phyloP scores from a whole-genome alignment of 768 basidiomycete genomes.

The Lentinula edodes region DNA sequence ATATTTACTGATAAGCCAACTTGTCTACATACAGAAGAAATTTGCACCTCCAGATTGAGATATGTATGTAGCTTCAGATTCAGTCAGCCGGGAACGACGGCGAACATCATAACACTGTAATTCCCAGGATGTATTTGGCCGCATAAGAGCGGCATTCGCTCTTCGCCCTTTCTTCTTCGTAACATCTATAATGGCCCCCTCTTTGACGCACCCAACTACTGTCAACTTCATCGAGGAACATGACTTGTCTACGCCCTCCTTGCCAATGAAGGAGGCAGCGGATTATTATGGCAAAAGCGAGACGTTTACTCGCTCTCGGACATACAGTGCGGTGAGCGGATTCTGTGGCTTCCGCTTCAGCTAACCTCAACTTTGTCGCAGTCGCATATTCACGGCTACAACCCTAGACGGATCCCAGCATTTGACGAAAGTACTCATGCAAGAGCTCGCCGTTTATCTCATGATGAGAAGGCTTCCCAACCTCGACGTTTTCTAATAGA shows the following conservation, averaged over 20 bases:
- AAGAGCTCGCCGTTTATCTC: conserved; percentile 78
- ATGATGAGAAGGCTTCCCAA: conserved; percentile 82
- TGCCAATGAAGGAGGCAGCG: conserved; percentile 46
- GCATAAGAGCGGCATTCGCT: not conserved
- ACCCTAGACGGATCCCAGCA: conserved; percentile 61
- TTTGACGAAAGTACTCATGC: conserved; percentile 76
- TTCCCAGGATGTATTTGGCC: not conserved
- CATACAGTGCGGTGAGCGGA: conserved; percentile 75
- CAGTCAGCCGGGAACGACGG: not conserved
- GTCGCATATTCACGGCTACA: conserved; percentile 71
- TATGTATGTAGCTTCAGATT: not conserved
- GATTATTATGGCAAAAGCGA: conserved; percentile 83
- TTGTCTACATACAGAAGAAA: no score
- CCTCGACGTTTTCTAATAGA: conserved; percentile 93
- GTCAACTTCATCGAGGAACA: conserved; percentile 65
- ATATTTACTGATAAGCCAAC: no score
- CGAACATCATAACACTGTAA: not conserved
- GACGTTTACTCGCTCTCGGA: conserved; percentile 74
- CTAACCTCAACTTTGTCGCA: conserved; percentile 20
- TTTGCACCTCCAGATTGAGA: no score
- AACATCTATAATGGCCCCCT: conserved; percentile 50
- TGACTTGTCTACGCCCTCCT: conserved; percentile 32
- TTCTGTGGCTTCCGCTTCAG: conserved; percentile 10
- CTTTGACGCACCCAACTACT: conserved; percentile 56
- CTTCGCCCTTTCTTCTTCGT: conserved; percentile 3